These are phyloP conservation scores for Emmonsiellopsis sp. DNA, from an alignment of 2,329 filamentous ascomycete species.

Conservation along the genomic window DNA sequence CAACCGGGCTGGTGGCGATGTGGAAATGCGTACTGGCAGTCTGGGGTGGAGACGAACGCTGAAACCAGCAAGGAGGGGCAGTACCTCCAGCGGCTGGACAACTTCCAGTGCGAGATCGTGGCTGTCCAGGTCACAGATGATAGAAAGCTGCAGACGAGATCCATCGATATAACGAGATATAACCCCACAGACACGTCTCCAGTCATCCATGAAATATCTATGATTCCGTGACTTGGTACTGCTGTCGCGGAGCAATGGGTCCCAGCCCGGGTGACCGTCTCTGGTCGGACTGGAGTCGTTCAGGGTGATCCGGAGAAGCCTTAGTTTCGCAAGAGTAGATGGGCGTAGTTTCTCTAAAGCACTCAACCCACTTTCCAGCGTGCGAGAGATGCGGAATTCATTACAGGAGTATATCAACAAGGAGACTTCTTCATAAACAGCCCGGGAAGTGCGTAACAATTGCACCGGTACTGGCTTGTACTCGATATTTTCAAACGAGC, in stretches of 20 bases:
- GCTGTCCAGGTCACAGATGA: neutral
- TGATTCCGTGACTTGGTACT: too few relatives aligned
- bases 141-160: neutral
- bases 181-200: neutral
- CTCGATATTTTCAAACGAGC: neutral
- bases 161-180: neutral
- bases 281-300: neutral
- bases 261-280: too few relatives aligned
- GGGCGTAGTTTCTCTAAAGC: neutral
- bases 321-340: neutral
- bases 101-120: neutral
- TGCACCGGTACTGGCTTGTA: neutral
- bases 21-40: neutral
- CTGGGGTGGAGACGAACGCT: neutral
- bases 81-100: neutral
- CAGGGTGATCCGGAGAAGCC: neutral
- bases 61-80: neutral
- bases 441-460: neutral
- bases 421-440: neutral
- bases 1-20: neutral
- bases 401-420: neutral
- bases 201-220: neutral
- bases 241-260: too few relatives aligned
- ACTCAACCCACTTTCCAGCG: neutral
- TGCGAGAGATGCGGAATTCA: neutral